Conservation (phyloP, 2,329 filamentous ascomycete genomes). For the Trichoderma simmonsii region DNA sequence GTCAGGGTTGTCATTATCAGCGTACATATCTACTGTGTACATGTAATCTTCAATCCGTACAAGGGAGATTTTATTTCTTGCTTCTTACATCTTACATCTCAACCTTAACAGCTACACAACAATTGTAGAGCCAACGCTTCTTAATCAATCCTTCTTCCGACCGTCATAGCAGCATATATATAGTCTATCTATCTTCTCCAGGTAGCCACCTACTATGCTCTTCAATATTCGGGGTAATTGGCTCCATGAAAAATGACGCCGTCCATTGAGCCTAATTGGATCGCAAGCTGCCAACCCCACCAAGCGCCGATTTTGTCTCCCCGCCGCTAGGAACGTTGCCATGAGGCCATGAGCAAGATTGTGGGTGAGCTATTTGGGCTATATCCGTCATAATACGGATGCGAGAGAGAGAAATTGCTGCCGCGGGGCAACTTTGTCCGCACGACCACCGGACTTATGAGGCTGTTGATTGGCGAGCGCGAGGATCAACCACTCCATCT, state of each 20-base stretch:
- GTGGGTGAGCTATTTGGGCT: background rate
- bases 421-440: conserved; percentile 19
- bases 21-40: background rate
- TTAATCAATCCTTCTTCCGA: background rate
- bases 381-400: background rate
- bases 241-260: background rate
- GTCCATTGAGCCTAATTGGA: conserved; percentile 13
- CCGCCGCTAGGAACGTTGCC: background rate
- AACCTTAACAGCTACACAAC: background rate
- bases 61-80: background rate
- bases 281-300: conserved; percentile 7
- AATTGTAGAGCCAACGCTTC: background rate
- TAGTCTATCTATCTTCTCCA: background rate
- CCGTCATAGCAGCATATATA: background rate
- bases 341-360: background rate
- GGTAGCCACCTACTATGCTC: background rate
- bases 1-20: background rate
- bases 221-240: conserved; percentile 2
- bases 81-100: background rate
- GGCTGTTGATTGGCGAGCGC: conserved; percentile 7
- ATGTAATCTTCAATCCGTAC: background rate
- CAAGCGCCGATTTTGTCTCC: background rate
- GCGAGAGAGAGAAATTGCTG: conserved; percentile 5
- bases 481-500: background rate
- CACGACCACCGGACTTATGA: background rate